Conservation (phyloP, 139 green algal genomes). For the Klebsormidium nitens region DNA sequence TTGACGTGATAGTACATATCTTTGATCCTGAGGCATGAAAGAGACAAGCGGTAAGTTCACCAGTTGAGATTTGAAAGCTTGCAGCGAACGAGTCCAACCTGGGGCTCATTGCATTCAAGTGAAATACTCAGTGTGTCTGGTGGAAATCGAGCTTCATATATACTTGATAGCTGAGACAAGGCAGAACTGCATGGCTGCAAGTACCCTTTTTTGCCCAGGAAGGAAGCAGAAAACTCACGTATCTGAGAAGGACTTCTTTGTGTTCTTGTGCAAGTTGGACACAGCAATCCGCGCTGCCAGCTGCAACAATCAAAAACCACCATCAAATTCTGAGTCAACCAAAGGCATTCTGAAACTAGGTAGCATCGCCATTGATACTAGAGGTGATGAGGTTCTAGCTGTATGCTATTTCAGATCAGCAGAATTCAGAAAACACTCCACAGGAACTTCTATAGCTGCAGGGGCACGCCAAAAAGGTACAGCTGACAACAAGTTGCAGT, state of each 20-base stretch:
- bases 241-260: slow-evolving; percentile 92
- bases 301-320: too few relatives aligned
- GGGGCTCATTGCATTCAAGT: neutral
- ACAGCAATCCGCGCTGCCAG: slow-evolving; percentile 95
- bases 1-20: slow-evolving; percentile 90
- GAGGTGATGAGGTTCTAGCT: too few relatives aligned
- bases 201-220: neutral
- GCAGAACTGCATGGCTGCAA: neutral
- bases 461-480: too few relatives aligned
- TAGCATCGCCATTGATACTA: too few relatives aligned
- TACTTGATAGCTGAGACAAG: neutral
- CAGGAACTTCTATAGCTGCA: too few relatives aligned
- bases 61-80: neutral
- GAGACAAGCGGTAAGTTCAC: neutral
- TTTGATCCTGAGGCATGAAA: slow-evolving; percentile 63
- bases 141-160: neutral
- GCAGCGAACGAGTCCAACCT: neutral
- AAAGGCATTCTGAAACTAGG: neutral
- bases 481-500: too few relatives aligned
- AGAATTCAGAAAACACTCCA: too few relatives aligned
- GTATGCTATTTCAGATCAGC: too few relatives aligned
- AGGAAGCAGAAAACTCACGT: slow-evolving; percentile 31
- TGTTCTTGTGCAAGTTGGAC: slow-evolving; percentile 99
- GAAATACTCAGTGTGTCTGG: neutral
- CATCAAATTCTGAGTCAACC: neutral